Percentiles rank a stretch among this genome's conserved stretches.
Evolutionary conservation across 768 basidiomycete genomes (phyloP).

Genomic region (Mrakia blollopis): DNA sequence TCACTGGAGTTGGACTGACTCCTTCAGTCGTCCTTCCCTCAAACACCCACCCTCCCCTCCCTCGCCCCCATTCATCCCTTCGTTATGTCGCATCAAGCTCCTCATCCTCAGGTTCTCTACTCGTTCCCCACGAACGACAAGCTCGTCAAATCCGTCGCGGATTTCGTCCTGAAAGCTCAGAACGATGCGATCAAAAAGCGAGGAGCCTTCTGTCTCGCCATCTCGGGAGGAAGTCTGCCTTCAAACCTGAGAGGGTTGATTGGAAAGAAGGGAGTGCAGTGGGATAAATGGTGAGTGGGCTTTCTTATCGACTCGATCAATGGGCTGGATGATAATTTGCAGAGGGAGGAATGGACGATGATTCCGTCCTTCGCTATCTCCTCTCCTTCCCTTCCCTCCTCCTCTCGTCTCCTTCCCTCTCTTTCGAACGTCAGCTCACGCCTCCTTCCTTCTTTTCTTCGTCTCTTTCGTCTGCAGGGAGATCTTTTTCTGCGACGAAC

Average conservation of each 20-base stretch:
- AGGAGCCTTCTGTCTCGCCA: constrained; percentile 82
- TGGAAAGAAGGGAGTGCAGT: constrained; percentile 60
- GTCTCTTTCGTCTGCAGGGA: constrained; percentile 70
- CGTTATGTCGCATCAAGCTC: constrained; percentile 40
- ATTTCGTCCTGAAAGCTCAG: constrained; percentile 80
- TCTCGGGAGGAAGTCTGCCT: constrained; percentile 90
- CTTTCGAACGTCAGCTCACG: too few relatives aligned
- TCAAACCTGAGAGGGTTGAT: constrained; percentile 69
- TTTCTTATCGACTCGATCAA: neutral
- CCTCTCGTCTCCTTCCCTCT: constrained; percentile 26
- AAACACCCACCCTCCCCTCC: neutral
- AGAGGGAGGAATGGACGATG: neutral
- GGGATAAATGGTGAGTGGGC: constrained; percentile 80
- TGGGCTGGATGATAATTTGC: neutral
- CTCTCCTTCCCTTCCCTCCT: neutral
- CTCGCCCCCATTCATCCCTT: neutral
- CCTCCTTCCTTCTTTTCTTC: neutral
- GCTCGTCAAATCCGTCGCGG: constrained; percentile 64
- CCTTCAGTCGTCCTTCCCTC: too few relatives aligned
- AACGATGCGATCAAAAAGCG: constrained; percentile 82
- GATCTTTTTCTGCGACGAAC: constrained; percentile 95
- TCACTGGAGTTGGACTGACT: neutral
- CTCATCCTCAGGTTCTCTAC: constrained; percentile 64
- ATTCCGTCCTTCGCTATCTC: neutral
- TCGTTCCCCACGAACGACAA: constrained; percentile 58